Evolutionary conservation across 108 stramenopile genomes (phyloP).

Genomic region (Cyclotella kingstonii): DNA sequence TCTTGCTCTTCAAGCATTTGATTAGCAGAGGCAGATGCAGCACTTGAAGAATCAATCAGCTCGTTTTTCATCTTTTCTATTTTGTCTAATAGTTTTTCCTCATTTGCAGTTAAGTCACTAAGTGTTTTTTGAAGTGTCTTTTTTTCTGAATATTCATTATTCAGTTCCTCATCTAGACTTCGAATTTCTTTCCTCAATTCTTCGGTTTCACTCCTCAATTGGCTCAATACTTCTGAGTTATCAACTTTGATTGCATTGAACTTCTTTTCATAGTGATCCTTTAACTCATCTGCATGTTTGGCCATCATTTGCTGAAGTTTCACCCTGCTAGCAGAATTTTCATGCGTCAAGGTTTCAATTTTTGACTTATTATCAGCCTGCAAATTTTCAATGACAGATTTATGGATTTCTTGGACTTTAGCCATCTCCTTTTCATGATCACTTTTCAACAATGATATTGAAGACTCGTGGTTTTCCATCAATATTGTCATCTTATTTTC

Average conservation of each 20-base stretch:
- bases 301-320: slow-evolving; percentile 66
- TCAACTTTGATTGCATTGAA: slow-evolving; percentile 57
- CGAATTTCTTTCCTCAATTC: slow-evolving; percentile 16
- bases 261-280: slow-evolving; percentile 58
- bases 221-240: slow-evolving; percentile 37
- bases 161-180: slow-evolving; percentile 12
- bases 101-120: slow-evolving; percentile 32
- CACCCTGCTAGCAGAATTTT: slow-evolving; percentile 40
- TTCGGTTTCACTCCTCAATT: slow-evolving; percentile 45
- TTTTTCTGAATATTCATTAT: slow-evolving; percentile 48
- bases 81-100: slow-evolving; percentile 46
- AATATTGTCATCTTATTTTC: slow-evolving; percentile 32
- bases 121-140: slow-evolving; percentile 47
- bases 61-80: slow-evolving; percentile 48
- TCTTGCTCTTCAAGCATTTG: slow-evolving; percentile 53
- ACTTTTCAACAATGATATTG: slow-evolving; percentile 32
- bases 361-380: slow-evolving; percentile 20
- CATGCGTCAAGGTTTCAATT: slow-evolving; percentile 33
- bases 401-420: slow-evolving; percentile 20
- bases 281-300: slow-evolving; percentile 74
- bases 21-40: slow-evolving; percentile 44
- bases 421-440: slow-evolving; percentile 18
- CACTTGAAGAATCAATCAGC: slow-evolving; percentile 38
- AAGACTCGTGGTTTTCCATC: slow-evolving; percentile 36
- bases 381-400: slow-evolving; percentile 20